Conservation (phyloP, 108 stramenopile genomes). For the Craspedostauros australis region DNA sequence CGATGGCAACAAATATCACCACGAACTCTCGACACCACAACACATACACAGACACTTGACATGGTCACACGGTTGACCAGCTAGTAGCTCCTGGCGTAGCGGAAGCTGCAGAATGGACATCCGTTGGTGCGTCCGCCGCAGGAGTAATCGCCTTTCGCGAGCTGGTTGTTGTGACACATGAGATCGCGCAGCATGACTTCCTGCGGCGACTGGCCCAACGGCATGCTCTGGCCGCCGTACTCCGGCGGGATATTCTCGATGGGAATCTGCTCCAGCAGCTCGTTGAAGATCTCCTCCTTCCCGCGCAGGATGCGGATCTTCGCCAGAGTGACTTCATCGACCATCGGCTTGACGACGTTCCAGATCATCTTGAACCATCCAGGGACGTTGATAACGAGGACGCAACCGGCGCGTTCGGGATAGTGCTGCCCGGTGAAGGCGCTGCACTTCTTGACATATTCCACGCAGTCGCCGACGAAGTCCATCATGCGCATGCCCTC, state of each 20-base stretch:
- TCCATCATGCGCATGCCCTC: slow-evolving; percentile 64
- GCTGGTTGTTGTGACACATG: slow-evolving; percentile 45
- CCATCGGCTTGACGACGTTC: slow-evolving; percentile 54
- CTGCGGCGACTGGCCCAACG: slow-evolving; percentile 51
- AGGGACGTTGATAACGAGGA: slow-evolving; percentile 54
- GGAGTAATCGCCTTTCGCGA: slow-evolving; percentile 18
- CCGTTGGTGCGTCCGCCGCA: slow-evolving; percentile 22
- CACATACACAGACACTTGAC: no score
- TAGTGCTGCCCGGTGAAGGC: slow-evolving; percentile 59
- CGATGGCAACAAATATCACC: no score
- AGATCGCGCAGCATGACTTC: slow-evolving; percentile 36
- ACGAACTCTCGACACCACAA: no score
- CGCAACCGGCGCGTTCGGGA: slow-evolving; percentile 63
- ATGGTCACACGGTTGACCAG: neutral
- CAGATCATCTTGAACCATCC: slow-evolving; percentile 61
- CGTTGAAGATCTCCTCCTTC: slow-evolving; percentile 31
- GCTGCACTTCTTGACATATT: slow-evolving; percentile 53
- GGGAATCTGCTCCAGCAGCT: slow-evolving; percentile 43
- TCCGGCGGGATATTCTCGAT: slow-evolving; percentile 62
- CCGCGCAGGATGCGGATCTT: slow-evolving; percentile 52
- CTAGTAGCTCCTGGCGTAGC: slow-evolving; percentile 33
- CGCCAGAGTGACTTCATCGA: slow-evolving; percentile 51
- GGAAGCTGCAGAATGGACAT: slow-evolving; percentile 37
- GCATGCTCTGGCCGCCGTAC: slow-evolving; percentile 62
- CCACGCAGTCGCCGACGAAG: slow-evolving; percentile 70